A percentile compares a stretch with the other conserved stretches of the same genome.
These are phyloP conservation scores for Biscogniauxia marginata DNA, from an alignment of 2,329 filamentous ascomycete species.

Conservation along the genomic window DNA sequence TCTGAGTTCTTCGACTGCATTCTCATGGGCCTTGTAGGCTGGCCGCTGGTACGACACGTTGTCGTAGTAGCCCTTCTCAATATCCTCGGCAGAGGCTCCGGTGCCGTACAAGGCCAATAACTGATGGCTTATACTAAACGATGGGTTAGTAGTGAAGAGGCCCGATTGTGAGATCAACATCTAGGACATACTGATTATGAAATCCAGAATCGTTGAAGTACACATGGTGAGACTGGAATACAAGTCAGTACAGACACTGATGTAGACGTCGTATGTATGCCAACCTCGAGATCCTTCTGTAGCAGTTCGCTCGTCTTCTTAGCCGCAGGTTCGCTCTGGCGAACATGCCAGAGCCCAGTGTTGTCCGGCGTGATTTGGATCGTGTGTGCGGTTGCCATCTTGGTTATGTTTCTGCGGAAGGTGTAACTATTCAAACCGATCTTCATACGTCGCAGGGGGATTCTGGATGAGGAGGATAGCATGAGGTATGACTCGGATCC, in stretches of 20 bases:
- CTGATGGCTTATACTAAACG: conserved; percentile 63
- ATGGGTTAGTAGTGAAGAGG: conserved; percentile 7
- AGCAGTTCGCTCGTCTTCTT: conserved; percentile 64
- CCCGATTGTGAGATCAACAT: neutral
- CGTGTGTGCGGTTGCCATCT: conserved; percentile 47
- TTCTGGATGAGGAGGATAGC: neutral
- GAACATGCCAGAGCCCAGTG: conserved; percentile 48
- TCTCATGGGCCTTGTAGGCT: conserved; percentile 42
- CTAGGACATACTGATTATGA: conserved; percentile 69
- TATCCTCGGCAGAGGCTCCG: conserved; percentile 57
- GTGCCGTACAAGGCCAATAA: conserved; percentile 75
- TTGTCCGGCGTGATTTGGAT: conserved; percentile 49
- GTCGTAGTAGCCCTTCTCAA: conserved; percentile 63
- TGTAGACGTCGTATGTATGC: conserved; percentile 3
- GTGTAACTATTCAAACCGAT: neutral
- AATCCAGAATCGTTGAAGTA: conserved; percentile 76
- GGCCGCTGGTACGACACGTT: conserved; percentile 68
- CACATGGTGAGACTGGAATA: conserved; percentile 60
- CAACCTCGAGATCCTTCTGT: conserved; percentile 69
- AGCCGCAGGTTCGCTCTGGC: conserved; percentile 58
- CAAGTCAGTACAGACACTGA: neutral
- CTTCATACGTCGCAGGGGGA: neutral
- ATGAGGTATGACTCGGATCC: too few species aligned
- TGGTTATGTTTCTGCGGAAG: conserved; percentile 15
- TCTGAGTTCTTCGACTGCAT: conserved; percentile 54